Evolutionary conservation across 2,329 filamentous ascomycete genomes (phyloP).

Genomic region (Fusarium sublunatum): DNA sequence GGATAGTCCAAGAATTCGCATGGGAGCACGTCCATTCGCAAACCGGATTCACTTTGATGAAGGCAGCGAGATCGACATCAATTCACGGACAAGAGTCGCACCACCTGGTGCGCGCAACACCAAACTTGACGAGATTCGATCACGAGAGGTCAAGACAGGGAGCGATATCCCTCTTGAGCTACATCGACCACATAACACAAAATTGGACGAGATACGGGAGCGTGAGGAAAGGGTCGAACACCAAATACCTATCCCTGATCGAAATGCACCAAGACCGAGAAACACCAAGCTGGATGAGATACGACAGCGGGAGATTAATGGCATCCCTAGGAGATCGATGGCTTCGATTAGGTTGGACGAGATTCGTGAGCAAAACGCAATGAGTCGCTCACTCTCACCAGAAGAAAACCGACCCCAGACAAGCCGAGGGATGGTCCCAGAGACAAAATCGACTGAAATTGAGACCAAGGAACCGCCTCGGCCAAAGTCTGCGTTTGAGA

Average conservation of each 20-base stretch:
- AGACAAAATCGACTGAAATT: slow-evolving; percentile 19
- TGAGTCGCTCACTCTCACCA: slow-evolving; percentile 58
- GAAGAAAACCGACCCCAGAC: slow-evolving; percentile 51
- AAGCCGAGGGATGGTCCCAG: slow-evolving; percentile 33
- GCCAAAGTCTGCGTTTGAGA: slow-evolving; percentile 44
- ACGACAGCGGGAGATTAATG: slow-evolving; percentile 56
- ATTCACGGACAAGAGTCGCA: slow-evolving; percentile 45
- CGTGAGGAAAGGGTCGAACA: slow-evolving; percentile 50
- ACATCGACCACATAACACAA: slow-evolving; percentile 44
- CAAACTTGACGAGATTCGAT: slow-evolving; percentile 59
- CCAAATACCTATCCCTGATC: slow-evolving; percentile 48
- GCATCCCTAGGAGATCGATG: slow-evolving; percentile 59
- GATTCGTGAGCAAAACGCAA: slow-evolving; percentile 63
- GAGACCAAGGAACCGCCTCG: slow-evolving; percentile 35
- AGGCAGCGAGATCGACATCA: slow-evolving; percentile 46
- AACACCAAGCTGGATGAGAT: slow-evolving; percentile 65
- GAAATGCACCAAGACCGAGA: slow-evolving; percentile 46
- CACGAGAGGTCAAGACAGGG: slow-evolving; percentile 54
- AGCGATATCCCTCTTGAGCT: slow-evolving; percentile 41
- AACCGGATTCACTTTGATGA: slow-evolving; percentile 50
- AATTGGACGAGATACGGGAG: slow-evolving; percentile 53
- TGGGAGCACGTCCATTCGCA: slow-evolving; percentile 52
- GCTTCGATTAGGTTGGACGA: slow-evolving; percentile 64
- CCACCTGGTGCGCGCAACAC: slow-evolving; percentile 53
- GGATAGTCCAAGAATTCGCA: slow-evolving; percentile 64